These are phyloP conservation scores for Termitomyces sp. DNA, from an alignment of 768 basidiomycete species.

Conservation along the genomic window DNA sequence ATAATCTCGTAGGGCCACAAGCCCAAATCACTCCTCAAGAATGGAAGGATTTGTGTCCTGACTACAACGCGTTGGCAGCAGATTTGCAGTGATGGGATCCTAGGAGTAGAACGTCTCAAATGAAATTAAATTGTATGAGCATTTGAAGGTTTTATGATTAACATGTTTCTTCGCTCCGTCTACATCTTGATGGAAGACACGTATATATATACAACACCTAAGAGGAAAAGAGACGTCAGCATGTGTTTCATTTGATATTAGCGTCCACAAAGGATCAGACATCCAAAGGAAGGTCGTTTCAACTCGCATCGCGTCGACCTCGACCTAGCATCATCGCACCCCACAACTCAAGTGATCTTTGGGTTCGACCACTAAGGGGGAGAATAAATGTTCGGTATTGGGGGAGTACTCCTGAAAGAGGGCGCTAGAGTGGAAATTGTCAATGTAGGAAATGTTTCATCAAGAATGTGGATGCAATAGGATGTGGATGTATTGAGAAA, in stretches of 20 bases:
- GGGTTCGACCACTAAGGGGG: constrained; percentile 74
- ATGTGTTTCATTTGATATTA: not conserved
- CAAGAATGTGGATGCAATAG: constrained; percentile 4
- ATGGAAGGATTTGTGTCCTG: constrained; percentile 23
- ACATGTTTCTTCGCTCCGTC: not conserved
- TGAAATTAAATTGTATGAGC: not conserved
- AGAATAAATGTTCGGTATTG: constrained; percentile 65
- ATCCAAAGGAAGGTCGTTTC: constrained; percentile 85
- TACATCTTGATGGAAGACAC: too few relatives aligned
- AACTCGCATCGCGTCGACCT: constrained; percentile 71
- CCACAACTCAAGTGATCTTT: constrained; percentile 56
- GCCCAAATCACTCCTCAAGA: constrained; percentile 25
- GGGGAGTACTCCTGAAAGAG: too few relatives aligned
- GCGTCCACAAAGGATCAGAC: constrained; percentile 49
- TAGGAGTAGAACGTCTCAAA: not conserved
- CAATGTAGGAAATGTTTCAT: constrained; percentile 67
- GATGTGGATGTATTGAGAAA: not conserved
- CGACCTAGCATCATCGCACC: constrained; percentile 76
- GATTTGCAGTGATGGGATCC: constrained; percentile 19
- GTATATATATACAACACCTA: not conserved
- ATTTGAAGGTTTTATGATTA: not conserved
- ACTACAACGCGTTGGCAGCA: constrained; percentile 18
- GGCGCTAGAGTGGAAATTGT: too few relatives aligned
- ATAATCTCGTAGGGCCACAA: constrained; percentile 21
- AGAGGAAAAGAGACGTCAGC: not conserved